A percentile compares a stretch with the other conserved stretches of the same genome.
Evolutionary conservation across 2,329 filamentous ascomycete species (phyloP).

Genomic region (Cytospora piceae): DNA sequence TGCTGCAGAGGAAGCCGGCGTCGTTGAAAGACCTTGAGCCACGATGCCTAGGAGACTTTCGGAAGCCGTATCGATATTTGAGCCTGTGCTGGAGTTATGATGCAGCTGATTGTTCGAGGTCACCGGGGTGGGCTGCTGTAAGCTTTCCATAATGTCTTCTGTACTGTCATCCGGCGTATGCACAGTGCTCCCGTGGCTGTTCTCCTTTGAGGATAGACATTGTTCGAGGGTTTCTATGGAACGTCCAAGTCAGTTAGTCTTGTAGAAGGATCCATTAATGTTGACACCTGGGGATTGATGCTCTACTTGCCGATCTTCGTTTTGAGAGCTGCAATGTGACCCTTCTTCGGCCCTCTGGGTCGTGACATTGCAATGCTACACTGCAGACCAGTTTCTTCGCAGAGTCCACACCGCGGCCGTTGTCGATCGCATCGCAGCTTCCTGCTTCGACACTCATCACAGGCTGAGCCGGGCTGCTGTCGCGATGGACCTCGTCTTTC

Average conservation of each 20-base stretch:
- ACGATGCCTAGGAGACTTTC: background rate
- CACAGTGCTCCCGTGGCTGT: background rate
- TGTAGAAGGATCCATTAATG: background rate
- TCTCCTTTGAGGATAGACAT: background rate
- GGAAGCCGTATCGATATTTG: background rate
- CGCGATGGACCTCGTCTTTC: background rate
- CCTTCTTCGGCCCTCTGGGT: constrained; percentile 18
- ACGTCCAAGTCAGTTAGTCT: background rate
- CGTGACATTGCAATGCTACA: constrained; percentile 2
- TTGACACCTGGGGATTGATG: background rate
- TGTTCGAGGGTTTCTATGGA: background rate
- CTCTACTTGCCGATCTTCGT: constrained; percentile 8
- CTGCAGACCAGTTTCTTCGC: constrained; percentile 7
- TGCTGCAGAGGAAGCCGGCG: background rate
- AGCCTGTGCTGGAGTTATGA: background rate
- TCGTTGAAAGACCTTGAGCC: background rate
- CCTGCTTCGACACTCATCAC: constrained; percentile 20
- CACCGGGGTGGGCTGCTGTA: background rate
- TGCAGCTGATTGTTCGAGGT: background rate
- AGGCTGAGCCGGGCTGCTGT: constrained; percentile 14
- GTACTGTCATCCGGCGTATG: background rate
- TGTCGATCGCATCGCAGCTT: constrained; percentile 25
- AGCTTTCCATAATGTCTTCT: background rate
- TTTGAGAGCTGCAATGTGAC: constrained; percentile 11
- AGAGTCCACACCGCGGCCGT: constrained; percentile 15